Percentiles rank a stretch among this genome's conserved stretches.
Conservation (phyloP, 768 basidiomycete species). For the Tubosaeta sp. region DNA sequence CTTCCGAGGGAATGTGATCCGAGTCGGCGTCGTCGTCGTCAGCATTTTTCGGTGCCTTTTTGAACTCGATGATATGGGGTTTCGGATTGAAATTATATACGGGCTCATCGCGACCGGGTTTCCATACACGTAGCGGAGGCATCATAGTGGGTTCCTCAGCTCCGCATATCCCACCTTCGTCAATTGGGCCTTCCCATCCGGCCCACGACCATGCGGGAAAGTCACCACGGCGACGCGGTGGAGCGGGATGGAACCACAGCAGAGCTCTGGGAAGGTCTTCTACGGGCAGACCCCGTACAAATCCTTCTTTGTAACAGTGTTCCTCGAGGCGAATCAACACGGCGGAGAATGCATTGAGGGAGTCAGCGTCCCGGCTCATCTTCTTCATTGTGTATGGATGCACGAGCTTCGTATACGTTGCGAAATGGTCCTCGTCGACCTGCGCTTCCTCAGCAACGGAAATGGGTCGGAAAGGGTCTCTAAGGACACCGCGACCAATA, state of each 20-base stretch:
- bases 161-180: not conserved
- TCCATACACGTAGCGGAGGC: slow-evolving; percentile 12
- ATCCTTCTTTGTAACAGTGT: slow-evolving; percentile 4
- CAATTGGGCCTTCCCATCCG: slow-evolving; percentile 4
- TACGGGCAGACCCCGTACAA: not conserved
- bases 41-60: too few species aligned
- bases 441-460: not conserved
- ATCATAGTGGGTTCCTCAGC: not conserved
- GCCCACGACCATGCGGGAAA: slow-evolving; percentile 8
- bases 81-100: slow-evolving; percentile 8
- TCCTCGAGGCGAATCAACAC: slow-evolving; percentile 5
- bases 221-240: not conserved
- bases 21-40: not conserved
- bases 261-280: slow-evolving; percentile 8
- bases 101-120: not conserved
- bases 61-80: not conserved
- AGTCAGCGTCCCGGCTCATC: slow-evolving; percentile 6
- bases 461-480: slow-evolving; percentile 9
- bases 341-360: slow-evolving; percentile 15
- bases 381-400: slow-evolving; percentile 1
- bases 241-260: slow-evolving; percentile 5
- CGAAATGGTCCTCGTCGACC: not conserved
- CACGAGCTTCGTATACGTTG: slow-evolving; percentile 5
- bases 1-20: not conserved
- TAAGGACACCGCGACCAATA: not conserved